These are phyloP conservation scores for Penicillium malachiteum DNA, from an alignment of 495 filamentous ascomycete species.

Conservation along the genomic window DNA sequence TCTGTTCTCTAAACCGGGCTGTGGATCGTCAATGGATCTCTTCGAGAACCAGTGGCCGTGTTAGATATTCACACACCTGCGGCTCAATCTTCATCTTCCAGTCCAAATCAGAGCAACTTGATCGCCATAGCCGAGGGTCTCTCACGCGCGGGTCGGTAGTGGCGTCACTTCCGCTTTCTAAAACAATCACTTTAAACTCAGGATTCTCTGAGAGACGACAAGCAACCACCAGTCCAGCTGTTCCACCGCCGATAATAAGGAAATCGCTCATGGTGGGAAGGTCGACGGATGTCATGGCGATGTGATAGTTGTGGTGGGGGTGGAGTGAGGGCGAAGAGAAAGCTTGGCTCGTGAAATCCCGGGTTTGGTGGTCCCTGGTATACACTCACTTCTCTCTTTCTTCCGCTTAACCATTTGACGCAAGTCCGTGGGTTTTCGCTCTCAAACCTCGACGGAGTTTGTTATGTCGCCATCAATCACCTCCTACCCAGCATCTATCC, in stretches of 20 bases:
- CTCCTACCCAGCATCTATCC: no score
- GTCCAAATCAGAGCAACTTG: slow-evolving; percentile 50
- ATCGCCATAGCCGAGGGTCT: slow-evolving; percentile 39
- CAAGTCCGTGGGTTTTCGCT: no score
- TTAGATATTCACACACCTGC: slow-evolving; percentile 35
- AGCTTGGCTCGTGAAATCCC: no score
- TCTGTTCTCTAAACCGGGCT: slow-evolving; percentile 27
- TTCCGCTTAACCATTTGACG: no score
- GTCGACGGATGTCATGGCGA: background rate
- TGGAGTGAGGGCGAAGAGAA: background rate
- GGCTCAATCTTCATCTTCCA: slow-evolving; percentile 53
- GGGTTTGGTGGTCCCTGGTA: no score
- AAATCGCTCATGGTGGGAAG: slow-evolving; percentile 25
- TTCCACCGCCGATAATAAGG: slow-evolving; percentile 44
- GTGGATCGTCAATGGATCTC: background rate
- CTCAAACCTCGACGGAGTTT: no score
- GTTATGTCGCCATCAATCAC: no score
- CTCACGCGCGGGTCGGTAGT: slow-evolving; percentile 40
- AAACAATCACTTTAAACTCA: slow-evolving; percentile 42
- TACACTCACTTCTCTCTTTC: no score
- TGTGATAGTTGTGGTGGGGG: no score
- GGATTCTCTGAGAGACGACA: slow-evolving; percentile 47
- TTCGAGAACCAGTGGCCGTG: background rate
- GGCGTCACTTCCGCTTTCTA: slow-evolving; percentile 53
- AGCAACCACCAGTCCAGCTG: slow-evolving; percentile 49